phyloP scores from a whole-genome alignment of 2,329 filamentous ascomycete genomes.

The Colletotrichum sp. region DNA sequence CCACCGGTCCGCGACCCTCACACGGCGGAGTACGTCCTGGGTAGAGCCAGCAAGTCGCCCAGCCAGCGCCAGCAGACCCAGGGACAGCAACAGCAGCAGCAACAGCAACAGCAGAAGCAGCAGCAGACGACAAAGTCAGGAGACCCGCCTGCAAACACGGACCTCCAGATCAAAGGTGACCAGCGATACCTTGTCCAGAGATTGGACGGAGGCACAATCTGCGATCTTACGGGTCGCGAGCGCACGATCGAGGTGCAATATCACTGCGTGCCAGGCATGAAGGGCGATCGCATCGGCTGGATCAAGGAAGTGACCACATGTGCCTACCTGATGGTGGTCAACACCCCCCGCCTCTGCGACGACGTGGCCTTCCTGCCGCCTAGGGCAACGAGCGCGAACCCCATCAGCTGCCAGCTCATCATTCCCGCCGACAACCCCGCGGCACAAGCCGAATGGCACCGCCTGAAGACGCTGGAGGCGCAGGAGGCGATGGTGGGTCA shows the following conservation, averaged over 20 bases:
- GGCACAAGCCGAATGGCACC: slow-evolving; percentile 29
- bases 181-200: slow-evolving; percentile 86
- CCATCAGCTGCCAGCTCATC: slow-evolving; percentile 78
- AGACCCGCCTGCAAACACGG: slow-evolving; percentile 50
- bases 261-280: slow-evolving; percentile 77
- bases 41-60: slow-evolving; percentile 51
- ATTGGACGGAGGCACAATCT: slow-evolving; percentile 78
- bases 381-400: slow-evolving; percentile 75
- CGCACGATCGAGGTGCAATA: slow-evolving; percentile 85
- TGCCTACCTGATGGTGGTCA: slow-evolving; percentile 90
- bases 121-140: slow-evolving; percentile 8
- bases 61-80: slow-evolving; percentile 18
- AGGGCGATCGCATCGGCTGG: slow-evolving; percentile 80
- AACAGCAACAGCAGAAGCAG: slow-evolving; percentile 1
- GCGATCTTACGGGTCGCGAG: slow-evolving; percentile 82
- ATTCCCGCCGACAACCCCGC: slow-evolving; percentile 56
- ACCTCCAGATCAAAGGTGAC: slow-evolving; percentile 82
- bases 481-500: slow-evolving; percentile 36
- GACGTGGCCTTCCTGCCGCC: slow-evolving; percentile 88
- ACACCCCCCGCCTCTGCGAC: slow-evolving; percentile 86
- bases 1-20: slow-evolving; percentile 79
- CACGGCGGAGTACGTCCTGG: slow-evolving; percentile 79
- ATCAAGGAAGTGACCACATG: slow-evolving; percentile 94
- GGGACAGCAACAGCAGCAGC: neutral
- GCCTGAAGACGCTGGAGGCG: slow-evolving; percentile 40